Conservation (phyloP, 208 protist species). For the Crithidia sp. region DNA sequence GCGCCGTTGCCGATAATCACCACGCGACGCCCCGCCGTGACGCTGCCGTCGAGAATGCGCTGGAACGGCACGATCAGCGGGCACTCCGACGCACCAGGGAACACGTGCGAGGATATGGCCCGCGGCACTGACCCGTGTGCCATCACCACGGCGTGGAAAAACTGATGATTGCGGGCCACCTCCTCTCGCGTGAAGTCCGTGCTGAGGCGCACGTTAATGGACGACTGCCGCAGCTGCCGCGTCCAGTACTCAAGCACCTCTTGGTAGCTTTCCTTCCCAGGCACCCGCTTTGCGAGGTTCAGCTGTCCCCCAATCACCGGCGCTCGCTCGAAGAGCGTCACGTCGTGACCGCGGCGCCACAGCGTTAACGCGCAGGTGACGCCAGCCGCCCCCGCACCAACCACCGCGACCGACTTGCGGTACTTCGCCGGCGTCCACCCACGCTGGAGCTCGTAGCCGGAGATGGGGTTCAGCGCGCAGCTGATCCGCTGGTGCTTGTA, state of each 20-base stretch:
- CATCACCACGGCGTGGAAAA: slow-evolving; percentile 86
- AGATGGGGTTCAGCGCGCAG: slow-evolving; percentile 93
- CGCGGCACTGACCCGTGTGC: slow-evolving; percentile 73
- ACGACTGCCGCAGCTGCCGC: slow-evolving; percentile 73
- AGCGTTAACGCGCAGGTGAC: slow-evolving; percentile 89
- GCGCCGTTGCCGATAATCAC: slow-evolving; percentile 86
- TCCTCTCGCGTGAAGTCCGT: slow-evolving; percentile 83
- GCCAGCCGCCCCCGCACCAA: slow-evolving; percentile 92
- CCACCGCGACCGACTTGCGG: slow-evolving; percentile 85
- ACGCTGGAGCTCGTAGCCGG: slow-evolving; percentile 89
- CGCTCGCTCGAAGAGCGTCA: slow-evolving; percentile 88
- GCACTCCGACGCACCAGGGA: slow-evolving; percentile 71
- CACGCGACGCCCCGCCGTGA: slow-evolving; percentile 76
- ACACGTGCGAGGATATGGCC: slow-evolving; percentile 63
- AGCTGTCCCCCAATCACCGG: slow-evolving; percentile 91
- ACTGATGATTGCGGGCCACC: slow-evolving; percentile 77
- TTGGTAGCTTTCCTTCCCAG: slow-evolving; percentile 94
- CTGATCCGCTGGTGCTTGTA: slow-evolving; percentile 89
- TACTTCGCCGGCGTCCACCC: slow-evolving; percentile 54
- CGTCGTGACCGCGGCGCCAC: slow-evolving; percentile 91
- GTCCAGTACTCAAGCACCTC: slow-evolving; percentile 92
- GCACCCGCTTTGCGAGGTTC: slow-evolving; percentile 93
- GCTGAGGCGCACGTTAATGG: slow-evolving; percentile 78
- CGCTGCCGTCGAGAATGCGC: slow-evolving; percentile 82
- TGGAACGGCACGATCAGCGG: slow-evolving; percentile 72